These are phyloP conservation scores for Podaxis sp. DNA, from an alignment of 768 basidiomycete genomes.

Conservation along the genomic window DNA sequence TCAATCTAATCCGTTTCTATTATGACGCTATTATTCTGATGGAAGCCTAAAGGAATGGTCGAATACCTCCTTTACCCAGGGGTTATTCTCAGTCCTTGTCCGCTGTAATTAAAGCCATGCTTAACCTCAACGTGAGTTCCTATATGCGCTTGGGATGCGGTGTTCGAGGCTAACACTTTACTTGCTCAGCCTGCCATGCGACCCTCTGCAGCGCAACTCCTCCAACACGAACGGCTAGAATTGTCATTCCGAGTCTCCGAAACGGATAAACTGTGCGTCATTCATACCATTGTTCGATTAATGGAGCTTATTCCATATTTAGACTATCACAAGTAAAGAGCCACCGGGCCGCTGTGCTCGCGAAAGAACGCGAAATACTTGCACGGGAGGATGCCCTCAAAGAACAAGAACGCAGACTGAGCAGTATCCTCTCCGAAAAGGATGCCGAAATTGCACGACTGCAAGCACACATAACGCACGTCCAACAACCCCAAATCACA, in stretches of 20 bases:
- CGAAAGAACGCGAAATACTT: constrained; percentile 65
- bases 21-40: not conserved
- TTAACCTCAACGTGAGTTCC: constrained; percentile 72
- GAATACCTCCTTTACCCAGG: constrained; percentile 87
- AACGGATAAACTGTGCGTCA: constrained; percentile 73
- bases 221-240: constrained; percentile 77
- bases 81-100: constrained; percentile 76
- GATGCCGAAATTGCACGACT: constrained; percentile 58
- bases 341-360: constrained; percentile 54
- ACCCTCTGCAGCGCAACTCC: constrained; percentile 76
- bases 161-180: not conserved
- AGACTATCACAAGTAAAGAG: constrained; percentile 67
- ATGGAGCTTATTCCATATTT: not conserved
- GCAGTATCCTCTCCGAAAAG: constrained; percentile 48
- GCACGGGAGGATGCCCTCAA: constrained; percentile 53
- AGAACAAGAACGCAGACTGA: constrained; percentile 56
- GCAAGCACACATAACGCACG: constrained; percentile 43
- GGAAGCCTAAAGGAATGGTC: constrained; percentile 58
- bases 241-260: constrained; percentile 72
- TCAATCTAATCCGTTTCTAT: not conserved
- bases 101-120: constrained; percentile 82
- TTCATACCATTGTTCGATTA: not conserved
- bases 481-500: constrained; percentile 31
- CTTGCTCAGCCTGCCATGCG: constrained; percentile 75
- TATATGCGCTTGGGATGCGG: not conserved